Evolutionary conservation across 2,329 filamentous ascomycete genomes (phyloP), one percentile per base, ranked within the genome.

Genomic region (Fusarium transvaalense): DNA sequence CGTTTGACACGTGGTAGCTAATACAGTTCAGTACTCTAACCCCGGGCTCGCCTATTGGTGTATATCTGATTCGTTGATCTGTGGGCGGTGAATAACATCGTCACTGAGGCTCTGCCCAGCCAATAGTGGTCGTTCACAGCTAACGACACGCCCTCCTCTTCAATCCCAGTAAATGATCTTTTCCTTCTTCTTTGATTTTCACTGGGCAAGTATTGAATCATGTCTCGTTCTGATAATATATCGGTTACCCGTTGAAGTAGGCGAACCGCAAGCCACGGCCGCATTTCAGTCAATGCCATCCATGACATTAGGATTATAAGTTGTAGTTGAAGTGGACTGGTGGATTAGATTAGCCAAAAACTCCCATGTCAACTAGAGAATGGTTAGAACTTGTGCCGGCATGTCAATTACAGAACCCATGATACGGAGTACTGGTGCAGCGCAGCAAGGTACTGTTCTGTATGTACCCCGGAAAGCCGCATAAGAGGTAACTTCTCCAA

Each of bases 171-270:
- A 35, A 25, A n/a, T 10, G 7, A 23, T 31, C 21, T 4, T 15
- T 5, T n/a, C 21, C 4, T 34, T n/a, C 35, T 59, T 25, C 23
- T 47, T 64, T 65, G 61, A 64, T 48, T 65, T 64, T 65, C 7
- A 17, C 4, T 53, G 12, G 23, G 12, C n/a, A n/a, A 27, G 19
- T 13, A 5, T 15, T 9, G n/a, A 8, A 19, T 3, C 10, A 39
- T 29, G n/a, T 35, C 12, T 6, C 13, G 21, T 47, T 23, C 42
- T 6, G 25, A 42, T 34, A 3, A 38, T 21, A 3, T 12, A 34
- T 21, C 21, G 29, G 9, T 21, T 8, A n/a, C 23, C 50, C n/a
- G 17, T 29, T 37, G 46, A 38, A 29, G 23, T 34, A n/a, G 45
- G 27, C 12, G 29, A 34, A 29, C 23, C 25, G 12, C 21, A 17